These are phyloP conservation scores for Begonia peltatifolia DNA, from an alignment of 306 rosid genomes.

Conservation along the genomic window DNA sequence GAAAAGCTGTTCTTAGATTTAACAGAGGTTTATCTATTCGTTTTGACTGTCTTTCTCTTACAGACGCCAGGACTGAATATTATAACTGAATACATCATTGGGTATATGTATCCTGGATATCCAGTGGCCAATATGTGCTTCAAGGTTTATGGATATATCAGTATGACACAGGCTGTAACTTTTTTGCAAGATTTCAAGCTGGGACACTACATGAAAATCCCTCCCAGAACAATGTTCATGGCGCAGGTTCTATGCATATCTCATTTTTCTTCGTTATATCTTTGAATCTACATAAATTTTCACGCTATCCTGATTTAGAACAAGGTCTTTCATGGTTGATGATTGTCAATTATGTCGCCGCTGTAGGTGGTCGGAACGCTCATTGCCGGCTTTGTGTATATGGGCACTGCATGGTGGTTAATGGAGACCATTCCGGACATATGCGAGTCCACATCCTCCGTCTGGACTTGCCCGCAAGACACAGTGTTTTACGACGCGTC, in stretches of 20 bases:
- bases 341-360: neutral
- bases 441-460: slow-evolving; percentile 56
- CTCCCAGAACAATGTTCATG: slow-evolving; percentile 93
- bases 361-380: slow-evolving; percentile 65
- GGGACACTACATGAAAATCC: slow-evolving; percentile 97
- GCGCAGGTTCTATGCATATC: slow-evolving; percentile 41
- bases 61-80: slow-evolving; percentile 78
- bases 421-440: slow-evolving; percentile 75
- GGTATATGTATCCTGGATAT: slow-evolving; percentile 82
- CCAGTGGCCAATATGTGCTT: slow-evolving; percentile 98
- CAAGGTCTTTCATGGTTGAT: no score
- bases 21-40: no score
- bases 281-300: no score
- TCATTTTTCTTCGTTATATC: no score
- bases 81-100: slow-evolving; percentile 80
- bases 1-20: no score
- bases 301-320: no score
- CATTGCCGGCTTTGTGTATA: slow-evolving; percentile 44
- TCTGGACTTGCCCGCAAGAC: slow-evolving; percentile 81
- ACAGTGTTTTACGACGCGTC: slow-evolving; percentile 88
- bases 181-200: slow-evolving; percentile 90
- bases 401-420: slow-evolving; percentile 89
- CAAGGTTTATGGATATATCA: slow-evolving; percentile 86
- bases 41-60: neutral
- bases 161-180: slow-evolving; percentile 78